phyloP scores from a whole-genome alignment of 2,329 filamentous ascomycete species.

The Whalleya microplaca region DNA sequence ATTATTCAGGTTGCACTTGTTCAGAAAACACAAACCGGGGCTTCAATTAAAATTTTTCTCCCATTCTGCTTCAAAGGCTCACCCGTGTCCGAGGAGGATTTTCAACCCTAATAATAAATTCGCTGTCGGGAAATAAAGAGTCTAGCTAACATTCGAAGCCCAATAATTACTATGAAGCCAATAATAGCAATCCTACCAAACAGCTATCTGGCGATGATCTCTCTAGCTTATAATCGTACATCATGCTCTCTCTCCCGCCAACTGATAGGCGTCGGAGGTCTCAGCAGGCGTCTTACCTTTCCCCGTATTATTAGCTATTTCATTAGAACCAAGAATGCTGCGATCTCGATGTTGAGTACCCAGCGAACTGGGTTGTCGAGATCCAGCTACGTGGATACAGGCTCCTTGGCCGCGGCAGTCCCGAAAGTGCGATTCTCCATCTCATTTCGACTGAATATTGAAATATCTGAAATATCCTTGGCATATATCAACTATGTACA shows the following conservation, averaged over 20 bases:
- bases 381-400: slow-evolving; percentile 11
- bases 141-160: no score
- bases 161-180: no score
- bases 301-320: background rate
- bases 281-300: background rate
- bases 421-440: background rate
- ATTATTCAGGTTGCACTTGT: background rate
- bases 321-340: background rate
- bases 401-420: slow-evolving; percentile 3
- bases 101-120: background rate
- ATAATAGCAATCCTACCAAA: no score
- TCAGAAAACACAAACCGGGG: background rate
- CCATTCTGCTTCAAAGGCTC: no score
- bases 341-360: slow-evolving; percentile 8
- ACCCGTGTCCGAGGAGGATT: background rate
- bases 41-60: no score
- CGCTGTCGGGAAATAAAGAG: background rate
- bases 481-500: no score
- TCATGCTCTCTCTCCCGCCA: no score
- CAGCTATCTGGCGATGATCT: no score
- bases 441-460: background rate
- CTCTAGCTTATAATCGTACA: no score
- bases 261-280: background rate
- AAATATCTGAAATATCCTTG: background rate
- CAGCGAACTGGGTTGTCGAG: slow-evolving; percentile 4